phyloP scores from a whole-genome alignment of 176 grass and related monocot genomes.

The Thinopyrum elongatum region DNA sequence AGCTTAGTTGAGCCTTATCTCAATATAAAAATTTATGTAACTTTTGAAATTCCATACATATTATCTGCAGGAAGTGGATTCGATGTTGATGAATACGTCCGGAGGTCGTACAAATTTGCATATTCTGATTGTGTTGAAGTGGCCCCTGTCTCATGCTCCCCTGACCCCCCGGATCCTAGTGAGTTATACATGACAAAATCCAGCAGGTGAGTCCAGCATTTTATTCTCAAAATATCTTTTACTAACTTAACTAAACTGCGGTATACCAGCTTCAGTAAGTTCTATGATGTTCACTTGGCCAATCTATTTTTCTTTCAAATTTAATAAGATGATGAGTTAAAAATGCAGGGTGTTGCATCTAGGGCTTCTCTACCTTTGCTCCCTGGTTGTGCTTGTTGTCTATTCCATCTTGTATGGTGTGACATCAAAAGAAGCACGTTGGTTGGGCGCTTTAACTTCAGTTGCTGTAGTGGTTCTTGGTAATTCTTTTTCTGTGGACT shows the following conservation, averaged over 20 bases:
- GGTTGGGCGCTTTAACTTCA: slow-evolving; percentile 91
- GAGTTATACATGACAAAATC: slow-evolving; percentile 95
- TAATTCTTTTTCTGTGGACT: slow-evolving; percentile 47
- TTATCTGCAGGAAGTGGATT: slow-evolving; percentile 72
- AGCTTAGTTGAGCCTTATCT: not conserved
- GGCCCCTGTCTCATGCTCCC: slow-evolving; percentile 78
- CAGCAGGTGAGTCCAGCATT: slow-evolving; percentile 58
- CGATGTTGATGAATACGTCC: slow-evolving; percentile 98
- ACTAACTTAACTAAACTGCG: not conserved
- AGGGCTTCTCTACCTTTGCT: slow-evolving; percentile 88
- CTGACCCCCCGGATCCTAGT: slow-evolving; percentile 93
- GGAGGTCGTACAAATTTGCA: slow-evolving; percentile 89
- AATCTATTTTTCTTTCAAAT: slow-evolving; percentile 31
- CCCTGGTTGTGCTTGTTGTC: slow-evolving; percentile 70
- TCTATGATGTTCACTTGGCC: slow-evolving; percentile 23
- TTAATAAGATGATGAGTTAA: slow-evolving; percentile 26
- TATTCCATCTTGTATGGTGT: slow-evolving; percentile 89
- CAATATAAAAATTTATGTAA: not conserved
- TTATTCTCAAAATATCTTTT: not conserved
- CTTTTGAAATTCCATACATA: slow-evolving; percentile 27
- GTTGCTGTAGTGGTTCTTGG: slow-evolving; percentile 89
- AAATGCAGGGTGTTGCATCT: slow-evolving; percentile 73
- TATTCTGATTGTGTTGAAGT: slow-evolving; percentile 99
- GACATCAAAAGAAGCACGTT: slow-evolving; percentile 92
- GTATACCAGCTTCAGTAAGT: slow-evolving; percentile 9